Base-by-base conservation (phyloP, 768 basidiomycete species). In the Podaxis sp. region DNA sequence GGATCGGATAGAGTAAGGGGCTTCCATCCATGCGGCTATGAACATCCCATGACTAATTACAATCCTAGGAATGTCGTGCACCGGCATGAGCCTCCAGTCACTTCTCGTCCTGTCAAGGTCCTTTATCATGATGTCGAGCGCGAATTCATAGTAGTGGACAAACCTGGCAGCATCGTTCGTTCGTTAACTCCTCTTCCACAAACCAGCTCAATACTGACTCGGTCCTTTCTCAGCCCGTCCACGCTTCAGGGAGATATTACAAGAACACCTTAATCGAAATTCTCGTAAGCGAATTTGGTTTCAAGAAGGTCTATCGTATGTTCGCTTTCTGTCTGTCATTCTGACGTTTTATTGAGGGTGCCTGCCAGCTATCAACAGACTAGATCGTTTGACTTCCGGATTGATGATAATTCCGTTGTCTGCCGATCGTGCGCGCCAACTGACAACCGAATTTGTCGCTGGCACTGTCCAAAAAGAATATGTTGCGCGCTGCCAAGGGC, bases 71-170 rank as follows among this genome's bases (percentile, higher is more conserved):
- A 98, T 68, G 82, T 95, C 13, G 93, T 95, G 13, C 93, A 95
- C 72, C 82, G 94, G n/a, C 97, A 99, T 70, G 97, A 99, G 73
- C 97, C 97, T 4, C 94, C 97, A 2, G 89, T 99, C 3, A 88
- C 94, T 1, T 85, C 89, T 1, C 89, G 80, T 3, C 91, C 91
- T 1, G 86, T 98, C 57, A 84, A 87, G 63, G 80, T 98, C 38
- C 73, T 98, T 3, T 79, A 87, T 54, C 85, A 88, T 60, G 93
- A 98, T 70, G 78, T 77, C 13, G 85, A 91, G 64, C 85, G 88
- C 23, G 82, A 89, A 63, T 94, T 96, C 62, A 84, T 98, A 37
- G 90, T 98, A 13, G 90, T 99, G 28, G 90, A 98, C 69, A 99
- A 99, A 78, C 96, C 96, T 2, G 96, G 96, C 36, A 91, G 91